Evolutionary conservation across 176 grass and related monocot genomes (phyloP).

Genomic region (Phragmites australis): DNA sequence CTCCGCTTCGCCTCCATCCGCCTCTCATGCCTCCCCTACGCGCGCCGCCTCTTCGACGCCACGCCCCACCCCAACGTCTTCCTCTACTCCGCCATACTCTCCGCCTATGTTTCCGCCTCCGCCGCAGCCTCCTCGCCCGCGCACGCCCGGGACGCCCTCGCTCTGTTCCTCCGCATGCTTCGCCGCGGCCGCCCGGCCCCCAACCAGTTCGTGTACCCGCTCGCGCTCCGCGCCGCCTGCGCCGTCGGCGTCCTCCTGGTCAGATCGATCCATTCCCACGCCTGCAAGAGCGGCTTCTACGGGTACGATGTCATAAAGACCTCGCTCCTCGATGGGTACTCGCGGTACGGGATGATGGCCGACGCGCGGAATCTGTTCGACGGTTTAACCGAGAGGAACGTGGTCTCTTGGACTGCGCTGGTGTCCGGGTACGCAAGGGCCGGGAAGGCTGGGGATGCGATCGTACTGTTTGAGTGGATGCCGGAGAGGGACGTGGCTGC

Average conservation of each 20-base stretch:
- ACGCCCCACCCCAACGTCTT: conserved; percentile 63
- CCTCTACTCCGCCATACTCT: conserved; percentile 84
- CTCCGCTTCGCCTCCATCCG: conserved; percentile 66
- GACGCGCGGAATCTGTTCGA: conserved; percentile 73
- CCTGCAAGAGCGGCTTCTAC: conserved; percentile 62
- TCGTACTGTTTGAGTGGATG: conserved; percentile 64
- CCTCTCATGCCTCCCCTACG: conserved; percentile 64
- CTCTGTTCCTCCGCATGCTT: conserved; percentile 74
- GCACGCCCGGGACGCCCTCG: conserved; percentile 34
- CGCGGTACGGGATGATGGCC: conserved; percentile 54
- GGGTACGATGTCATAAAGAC: conserved; percentile 45
- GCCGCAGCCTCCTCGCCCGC: conserved; percentile 27
- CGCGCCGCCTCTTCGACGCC: conserved; percentile 71
- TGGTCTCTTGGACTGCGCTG: conserved; percentile 73
- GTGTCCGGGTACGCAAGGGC: conserved; percentile 62
- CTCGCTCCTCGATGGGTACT: conserved; percentile 70
- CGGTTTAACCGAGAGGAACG: conserved; percentile 63
- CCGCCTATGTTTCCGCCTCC: conserved; percentile 41
- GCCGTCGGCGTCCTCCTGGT: conserved; percentile 28
- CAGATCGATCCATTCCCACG: conserved; percentile 56
- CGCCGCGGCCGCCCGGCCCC: conserved; percentile 42
- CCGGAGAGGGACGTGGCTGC: conserved; percentile 68
- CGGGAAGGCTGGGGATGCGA: conserved; percentile 52
- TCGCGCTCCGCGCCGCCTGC: conserved; percentile 60
- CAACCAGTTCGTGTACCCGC: conserved; percentile 86